Evolutionary conservation across 768 basidiomycete genomes (phyloP).

Genomic region (Sporobolomyces roseus): DNA sequence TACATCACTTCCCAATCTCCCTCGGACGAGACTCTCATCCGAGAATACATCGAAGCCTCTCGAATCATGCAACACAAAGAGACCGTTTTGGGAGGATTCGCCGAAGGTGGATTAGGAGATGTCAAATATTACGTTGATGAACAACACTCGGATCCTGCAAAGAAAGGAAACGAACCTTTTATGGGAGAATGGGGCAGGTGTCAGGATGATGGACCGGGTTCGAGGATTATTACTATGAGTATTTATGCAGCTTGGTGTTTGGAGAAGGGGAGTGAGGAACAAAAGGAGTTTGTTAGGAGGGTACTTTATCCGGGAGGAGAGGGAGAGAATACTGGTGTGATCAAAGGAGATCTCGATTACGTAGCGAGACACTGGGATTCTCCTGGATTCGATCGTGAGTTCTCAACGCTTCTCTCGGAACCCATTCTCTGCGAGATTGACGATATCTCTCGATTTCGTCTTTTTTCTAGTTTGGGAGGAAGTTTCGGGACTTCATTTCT

Average conservation of each 20-base stretch:
- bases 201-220: conserved; percentile 43
- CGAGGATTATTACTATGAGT: conserved; percentile 37
- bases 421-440: not conserved
- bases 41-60: conserved; percentile 42
- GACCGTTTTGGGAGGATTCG: conserved; percentile 41
- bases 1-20: conserved; percentile 21
- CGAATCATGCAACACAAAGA: conserved; percentile 43
- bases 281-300: conserved; percentile 22
- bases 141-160: not conserved
- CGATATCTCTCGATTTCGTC: not conserved
- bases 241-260: conserved; percentile 30
- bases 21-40: conserved; percentile 10
- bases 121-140: conserved; percentile 40
- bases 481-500: conserved; percentile 42
- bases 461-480: conserved; percentile 42
- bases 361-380: conserved; percentile 24
- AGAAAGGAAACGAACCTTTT: conserved; percentile 26
- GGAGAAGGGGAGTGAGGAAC: conserved; percentile 9
- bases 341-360: conserved; percentile 44
- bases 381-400: conserved; percentile 36
- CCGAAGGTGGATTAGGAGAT: conserved; percentile 42
- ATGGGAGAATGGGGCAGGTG: conserved; percentile 40
- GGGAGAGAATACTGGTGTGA: conserved; percentile 28
- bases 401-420: not conserved
- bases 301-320: conserved; percentile 35